Percentiles rank a stretch among this genome's conserved stretches.
These are phyloP conservation scores for Colletotrichum sp. DNA, from an alignment of 2,329 filamentous ascomycete genomes.

Conservation along the genomic window DNA sequence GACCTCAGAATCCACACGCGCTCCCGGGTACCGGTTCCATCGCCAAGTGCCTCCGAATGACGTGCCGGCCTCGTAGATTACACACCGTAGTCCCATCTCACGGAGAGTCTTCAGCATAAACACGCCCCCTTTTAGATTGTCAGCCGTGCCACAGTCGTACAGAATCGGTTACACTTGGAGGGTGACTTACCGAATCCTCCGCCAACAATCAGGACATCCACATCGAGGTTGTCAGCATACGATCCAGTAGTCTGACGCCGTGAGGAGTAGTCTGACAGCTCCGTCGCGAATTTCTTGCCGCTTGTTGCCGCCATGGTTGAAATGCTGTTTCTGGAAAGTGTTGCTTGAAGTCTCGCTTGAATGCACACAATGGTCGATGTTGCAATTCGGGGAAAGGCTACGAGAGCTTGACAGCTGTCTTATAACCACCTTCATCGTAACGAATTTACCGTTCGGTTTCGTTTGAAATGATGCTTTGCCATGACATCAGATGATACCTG, in stretches of 20 bases:
- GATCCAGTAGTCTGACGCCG: conserved; percentile 35
- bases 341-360: neutral
- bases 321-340: neutral
- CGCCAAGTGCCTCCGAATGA: conserved; percentile 60
- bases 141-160: neutral
- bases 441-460: neutral
- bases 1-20: conserved; percentile 57
- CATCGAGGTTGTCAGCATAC: conserved; percentile 47
- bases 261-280: conserved; percentile 42
- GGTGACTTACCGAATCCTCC: conserved; percentile 40
- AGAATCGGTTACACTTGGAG: neutral
- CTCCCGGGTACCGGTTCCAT: conserved; percentile 62
- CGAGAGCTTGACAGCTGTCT: neutral
- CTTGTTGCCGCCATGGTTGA: conserved; percentile 23
- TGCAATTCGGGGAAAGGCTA: accelerated
- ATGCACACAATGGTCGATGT: neutral
- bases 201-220: conserved; percentile 50
- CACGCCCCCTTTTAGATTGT: conserved; percentile 35
- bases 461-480: neutral
- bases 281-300: conserved; percentile 45
- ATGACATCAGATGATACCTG: conserved; percentile 1
- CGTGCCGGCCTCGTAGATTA: conserved; percentile 58
- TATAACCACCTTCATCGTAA: neutral
- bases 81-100: conserved; percentile 50
- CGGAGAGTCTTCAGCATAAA: conserved; percentile 58